Evolutionary conservation across 371 early-diverging fungal species (phyloP).

Genomic region (Catenaria anguillulae): DNA sequence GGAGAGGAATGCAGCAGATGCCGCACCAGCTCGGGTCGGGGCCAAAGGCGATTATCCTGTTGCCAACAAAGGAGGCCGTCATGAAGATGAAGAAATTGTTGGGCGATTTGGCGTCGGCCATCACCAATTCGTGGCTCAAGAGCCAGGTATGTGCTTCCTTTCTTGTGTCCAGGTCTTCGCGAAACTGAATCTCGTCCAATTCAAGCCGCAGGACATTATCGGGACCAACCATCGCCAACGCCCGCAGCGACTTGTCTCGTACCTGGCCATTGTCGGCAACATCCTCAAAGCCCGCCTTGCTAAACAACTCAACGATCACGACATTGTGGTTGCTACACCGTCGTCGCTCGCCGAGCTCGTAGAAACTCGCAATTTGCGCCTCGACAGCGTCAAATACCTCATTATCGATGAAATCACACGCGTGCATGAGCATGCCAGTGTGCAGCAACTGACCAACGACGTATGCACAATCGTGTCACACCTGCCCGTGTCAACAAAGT

Average conservation of each 20-base stretch:
- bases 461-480: background rate
- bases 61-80: slow-evolving; percentile 7
- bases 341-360: background rate
- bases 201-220: background rate
- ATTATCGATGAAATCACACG: slow-evolving; percentile 4
- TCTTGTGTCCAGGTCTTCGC: background rate
- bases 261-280: slow-evolving; percentile 1
- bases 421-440: background rate
- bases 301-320: slow-evolving; percentile 2
- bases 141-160: background rate
- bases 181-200: too few relatives aligned
- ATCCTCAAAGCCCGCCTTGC: background rate
- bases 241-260: slow-evolving; percentile 3
- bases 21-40: background rate
- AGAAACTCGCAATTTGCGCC: background rate
- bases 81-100: background rate
- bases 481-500: background rate
- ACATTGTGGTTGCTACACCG: background rate
- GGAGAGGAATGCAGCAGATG: too few relatives aligned
- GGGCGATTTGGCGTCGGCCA: background rate
- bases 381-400: background rate
- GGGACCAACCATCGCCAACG: background rate
- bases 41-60: slow-evolving; percentile 2
- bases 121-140: slow-evolving; percentile 2
- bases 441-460: background rate